These are phyloP conservation scores for Sporothrix protearum DNA, from an alignment of 2,329 filamentous ascomycete species.

Conservation along the genomic window DNA sequence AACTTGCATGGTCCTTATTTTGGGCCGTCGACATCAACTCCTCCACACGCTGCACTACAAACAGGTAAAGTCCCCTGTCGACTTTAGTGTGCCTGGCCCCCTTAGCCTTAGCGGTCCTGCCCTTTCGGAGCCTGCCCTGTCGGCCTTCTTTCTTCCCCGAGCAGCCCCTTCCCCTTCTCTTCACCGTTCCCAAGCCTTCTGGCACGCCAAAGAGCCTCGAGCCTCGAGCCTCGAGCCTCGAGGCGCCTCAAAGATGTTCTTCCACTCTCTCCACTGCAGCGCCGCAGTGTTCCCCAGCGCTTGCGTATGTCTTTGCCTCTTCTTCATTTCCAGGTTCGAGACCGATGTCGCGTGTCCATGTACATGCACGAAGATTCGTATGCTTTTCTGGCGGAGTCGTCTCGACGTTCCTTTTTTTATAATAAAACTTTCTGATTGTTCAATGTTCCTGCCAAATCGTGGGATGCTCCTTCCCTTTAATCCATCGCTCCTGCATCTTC, in stretches of 20 bases:
- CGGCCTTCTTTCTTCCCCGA: not conserved
- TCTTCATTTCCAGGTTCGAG: not conserved
- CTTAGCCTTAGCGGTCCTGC: not conserved
- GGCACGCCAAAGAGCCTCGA: not conserved
- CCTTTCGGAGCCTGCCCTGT: not conserved
- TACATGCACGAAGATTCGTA: too few species aligned
- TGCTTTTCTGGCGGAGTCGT: conserved; percentile 2
- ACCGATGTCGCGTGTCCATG: not conserved
- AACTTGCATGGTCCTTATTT: not conserved
- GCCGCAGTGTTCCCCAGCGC: not conserved
- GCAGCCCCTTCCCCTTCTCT: not conserved
- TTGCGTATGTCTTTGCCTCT: not conserved
- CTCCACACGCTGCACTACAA: not conserved
- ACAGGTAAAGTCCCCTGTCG: not conserved
- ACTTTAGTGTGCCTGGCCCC: not conserved
- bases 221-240: too few species aligned
- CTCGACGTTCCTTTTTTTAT: not conserved
- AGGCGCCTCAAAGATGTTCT: not conserved
- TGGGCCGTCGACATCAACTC: not conserved
- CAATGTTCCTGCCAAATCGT: not conserved
- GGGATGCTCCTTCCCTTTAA: not conserved
- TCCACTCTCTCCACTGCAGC: not conserved
- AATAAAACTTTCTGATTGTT: not conserved
- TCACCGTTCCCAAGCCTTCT: not conserved
- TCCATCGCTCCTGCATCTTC: not conserved